Base-by-base conservation (phyloP, 1,284 basidiomycete genomes). In the Mycena citricolor region DNA sequence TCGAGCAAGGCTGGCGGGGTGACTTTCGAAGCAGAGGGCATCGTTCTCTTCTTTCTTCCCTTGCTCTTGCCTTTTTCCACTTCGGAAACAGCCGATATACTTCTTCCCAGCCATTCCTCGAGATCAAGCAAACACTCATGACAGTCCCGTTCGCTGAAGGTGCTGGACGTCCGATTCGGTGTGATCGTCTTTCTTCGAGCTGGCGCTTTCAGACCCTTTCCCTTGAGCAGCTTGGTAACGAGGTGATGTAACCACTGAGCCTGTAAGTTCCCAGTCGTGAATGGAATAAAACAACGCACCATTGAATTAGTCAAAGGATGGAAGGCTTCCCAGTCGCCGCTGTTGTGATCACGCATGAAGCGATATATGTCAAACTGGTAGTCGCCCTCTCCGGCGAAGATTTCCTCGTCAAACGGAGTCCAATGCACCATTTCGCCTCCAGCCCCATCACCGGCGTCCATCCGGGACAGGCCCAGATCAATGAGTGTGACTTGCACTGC, bases 311-410 rank as follows among this genome's bases (percentile, higher is more conserved):
- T 94, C 8, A 86, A 62, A 0, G 93, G 90, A 39, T 79, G 73
- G 61, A 81, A 94, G 1, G 63, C 70, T 43, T 77, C 73, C 94
- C 94, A 97, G 16, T 70, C 62, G 32, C 70, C 68, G 3, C 74
- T 64, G 32, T 77, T 81, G 45, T 81, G 67, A 19, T 66, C 65
- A 26, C 74, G 75, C 90, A 97, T 97, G 64, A 86, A 78, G 29
- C 95, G 81, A 61, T 99, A 99, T 1, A 97, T 74, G 56, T 97
- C 93, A 65, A 94, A 98, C 62, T 99, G 95, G 56, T 89, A 84
- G 60, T 95, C 91, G 5, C 85, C 89, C 73, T 86, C 76, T 24
- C 92, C 91, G 67, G 85, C 84, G 58, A 92, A 93, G 19, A 88
- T 76, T 56, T 90, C 90, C 12, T 80, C 75, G 23, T 92, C 88